Conservation (phyloP, 1,284 basidiomycete species). For the Leccinum variabile region DNA sequence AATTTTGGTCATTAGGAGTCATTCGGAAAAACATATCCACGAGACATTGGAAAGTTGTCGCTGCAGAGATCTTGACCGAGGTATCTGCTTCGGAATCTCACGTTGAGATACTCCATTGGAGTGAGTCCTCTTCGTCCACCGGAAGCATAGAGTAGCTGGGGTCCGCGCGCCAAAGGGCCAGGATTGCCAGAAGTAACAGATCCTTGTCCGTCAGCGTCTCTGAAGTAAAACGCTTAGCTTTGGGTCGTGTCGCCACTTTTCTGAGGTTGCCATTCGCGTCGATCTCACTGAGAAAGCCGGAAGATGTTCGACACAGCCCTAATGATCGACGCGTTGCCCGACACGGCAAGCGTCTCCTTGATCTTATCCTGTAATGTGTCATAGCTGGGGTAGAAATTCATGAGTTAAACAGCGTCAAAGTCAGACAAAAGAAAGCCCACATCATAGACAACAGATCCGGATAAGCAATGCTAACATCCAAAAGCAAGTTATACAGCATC, state of each 20-base stretch:
- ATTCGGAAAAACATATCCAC: conserved; percentile 47
- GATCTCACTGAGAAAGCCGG: conserved; percentile 61
- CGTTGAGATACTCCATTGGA: conserved; percentile 47
- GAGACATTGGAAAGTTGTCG: conserved; percentile 48
- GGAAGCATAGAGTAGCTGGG: conserved; percentile 48
- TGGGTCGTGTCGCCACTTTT: conserved; percentile 56
- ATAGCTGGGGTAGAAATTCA: conserved; percentile 50
- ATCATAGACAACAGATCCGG: conserved; percentile 76
- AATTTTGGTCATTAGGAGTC: conserved; percentile 40
- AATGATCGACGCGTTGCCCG: conserved; percentile 72
- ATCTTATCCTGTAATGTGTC: conserved; percentile 79
- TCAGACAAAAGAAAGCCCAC: conserved; percentile 45
- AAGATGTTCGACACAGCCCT: conserved; percentile 74
- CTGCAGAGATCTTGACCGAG: conserved; percentile 60
- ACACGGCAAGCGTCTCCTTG: conserved; percentile 72
- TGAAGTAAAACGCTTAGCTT: conserved; percentile 53
- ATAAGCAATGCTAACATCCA: conserved; percentile 69
- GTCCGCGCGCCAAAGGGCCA: conserved; percentile 65
- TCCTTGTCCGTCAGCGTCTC: conserved; percentile 66
- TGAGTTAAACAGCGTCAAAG: conserved; percentile 10
- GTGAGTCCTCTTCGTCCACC: conserved; percentile 37
- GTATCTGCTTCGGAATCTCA: conserved; percentile 65
- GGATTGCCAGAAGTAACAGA: conserved; percentile 60
- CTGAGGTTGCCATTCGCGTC: conserved; percentile 57
- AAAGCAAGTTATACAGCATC: conserved; percentile 75